Evolutionary conservation across 768 basidiomycete genomes (phyloP).

Genomic region (Agrocybe pediades): DNA sequence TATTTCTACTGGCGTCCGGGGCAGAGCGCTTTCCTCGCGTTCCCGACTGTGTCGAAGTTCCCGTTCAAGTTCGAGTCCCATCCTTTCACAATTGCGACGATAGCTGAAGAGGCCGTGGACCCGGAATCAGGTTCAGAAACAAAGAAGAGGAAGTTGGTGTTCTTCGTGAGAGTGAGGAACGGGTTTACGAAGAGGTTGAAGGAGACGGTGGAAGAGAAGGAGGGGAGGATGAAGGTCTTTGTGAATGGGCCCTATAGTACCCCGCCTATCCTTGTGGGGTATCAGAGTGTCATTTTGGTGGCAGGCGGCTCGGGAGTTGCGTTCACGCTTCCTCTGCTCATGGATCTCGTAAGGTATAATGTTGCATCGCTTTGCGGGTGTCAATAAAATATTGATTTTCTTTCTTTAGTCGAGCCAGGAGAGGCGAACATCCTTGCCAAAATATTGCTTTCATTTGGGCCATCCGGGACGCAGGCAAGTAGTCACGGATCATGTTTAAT

Average conservation of each 20-base stretch:
- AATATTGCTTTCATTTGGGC: constrained; percentile 45
- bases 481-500: background rate
- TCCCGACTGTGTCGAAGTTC: constrained; percentile 45
- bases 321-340: constrained; percentile 45
- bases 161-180: constrained; percentile 57
- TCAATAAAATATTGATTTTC: background rate
- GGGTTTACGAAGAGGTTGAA: constrained; percentile 61
- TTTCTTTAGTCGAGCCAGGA: constrained; percentile 25
- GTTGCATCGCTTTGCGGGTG: background rate
- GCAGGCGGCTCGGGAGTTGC: constrained; percentile 54
- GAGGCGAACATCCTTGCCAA: constrained; percentile 25
- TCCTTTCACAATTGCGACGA: constrained; percentile 63
- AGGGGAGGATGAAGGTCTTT: constrained; percentile 38
- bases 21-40: constrained; percentile 52
- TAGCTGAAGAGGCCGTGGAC: constrained; percentile 30
- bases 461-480: constrained; percentile 40
- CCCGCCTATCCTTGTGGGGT: constrained; percentile 35
- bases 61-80: constrained; percentile 59
- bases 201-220: constrained; percentile 27
- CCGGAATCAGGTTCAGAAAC: too few species aligned
- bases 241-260: constrained; percentile 56
- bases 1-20: constrained; percentile 51
- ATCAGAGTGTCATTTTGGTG: constrained; percentile 40
- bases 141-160: constrained; percentile 46
- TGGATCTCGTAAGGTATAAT: constrained; percentile 33